Conservation (phyloP, 2,329 filamentous ascomycete genomes). For the Aureobasidium sp. region DNA sequence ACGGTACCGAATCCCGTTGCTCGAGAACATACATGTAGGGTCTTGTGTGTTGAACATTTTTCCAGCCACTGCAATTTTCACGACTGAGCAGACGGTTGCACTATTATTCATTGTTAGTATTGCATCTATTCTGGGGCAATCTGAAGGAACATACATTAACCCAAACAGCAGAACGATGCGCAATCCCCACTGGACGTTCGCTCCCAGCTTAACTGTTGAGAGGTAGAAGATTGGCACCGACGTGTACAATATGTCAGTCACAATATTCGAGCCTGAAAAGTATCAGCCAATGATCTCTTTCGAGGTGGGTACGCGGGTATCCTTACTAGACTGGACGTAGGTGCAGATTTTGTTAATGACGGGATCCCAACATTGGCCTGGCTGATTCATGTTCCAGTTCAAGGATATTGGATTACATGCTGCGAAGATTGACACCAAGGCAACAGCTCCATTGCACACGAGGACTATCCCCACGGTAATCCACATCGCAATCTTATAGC, state of each 20-base stretch:
- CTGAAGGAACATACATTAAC: constrained; percentile 10
- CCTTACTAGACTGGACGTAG: constrained; percentile 9
- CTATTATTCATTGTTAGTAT: background rate
- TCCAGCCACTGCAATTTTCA: constrained; percentile 12
- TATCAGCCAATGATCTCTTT: background rate
- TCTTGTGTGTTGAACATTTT: constrained; percentile 11
- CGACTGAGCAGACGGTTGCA: constrained; percentile 14
- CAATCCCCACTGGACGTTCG: constrained; percentile 13
- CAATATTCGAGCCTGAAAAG: constrained; percentile 12
- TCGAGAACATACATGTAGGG: background rate
- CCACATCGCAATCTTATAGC: constrained; percentile 14
- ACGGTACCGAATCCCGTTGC: too few relatives aligned
- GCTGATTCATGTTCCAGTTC: constrained; percentile 12
- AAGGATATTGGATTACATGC: constrained; percentile 10
- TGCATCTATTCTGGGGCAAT: too few relatives aligned
- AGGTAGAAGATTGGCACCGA: constrained; percentile 14
- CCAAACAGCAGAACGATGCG: constrained; percentile 13
- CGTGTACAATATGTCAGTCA: constrained; percentile 14
- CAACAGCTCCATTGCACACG: constrained; percentile 9
- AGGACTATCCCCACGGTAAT: constrained; percentile 11
- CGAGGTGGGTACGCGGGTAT: background rate
- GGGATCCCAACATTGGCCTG: constrained; percentile 13
- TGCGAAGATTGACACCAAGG: constrained; percentile 11
- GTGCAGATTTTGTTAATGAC: constrained; percentile 8
- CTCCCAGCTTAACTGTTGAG: constrained; percentile 14